These are phyloP conservation scores for Dichotomocladium elegans DNA, from an alignment of 371 early-diverging fungal species.

Conservation along the genomic window DNA sequence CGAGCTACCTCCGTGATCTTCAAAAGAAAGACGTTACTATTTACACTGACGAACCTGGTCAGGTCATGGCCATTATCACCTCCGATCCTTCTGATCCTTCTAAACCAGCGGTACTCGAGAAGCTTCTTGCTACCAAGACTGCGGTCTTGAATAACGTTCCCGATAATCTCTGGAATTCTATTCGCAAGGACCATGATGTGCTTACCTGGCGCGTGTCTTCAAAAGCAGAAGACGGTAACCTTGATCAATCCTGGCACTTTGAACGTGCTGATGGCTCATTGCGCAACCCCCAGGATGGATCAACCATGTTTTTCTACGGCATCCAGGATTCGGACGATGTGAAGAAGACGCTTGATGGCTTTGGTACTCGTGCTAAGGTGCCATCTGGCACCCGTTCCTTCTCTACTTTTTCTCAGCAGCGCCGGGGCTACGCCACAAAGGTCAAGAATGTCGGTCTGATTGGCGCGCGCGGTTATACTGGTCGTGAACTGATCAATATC, in stretches of 20 bases:
- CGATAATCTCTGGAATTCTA: slow-evolving; percentile 83
- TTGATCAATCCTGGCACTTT: slow-evolving; percentile 82
- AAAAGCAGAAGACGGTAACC: slow-evolving; percentile 43
- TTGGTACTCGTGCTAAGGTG: slow-evolving; percentile 13
- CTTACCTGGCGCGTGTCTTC: slow-evolving; percentile 35
- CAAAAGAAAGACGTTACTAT: slow-evolving; percentile 54
- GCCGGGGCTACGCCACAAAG: slow-evolving; percentile 50
- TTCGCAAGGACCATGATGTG: slow-evolving; percentile 66
- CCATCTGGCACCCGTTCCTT: slow-evolving; percentile 20
- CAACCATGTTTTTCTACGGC: slow-evolving; percentile 91
- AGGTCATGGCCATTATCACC: slow-evolving; percentile 80
- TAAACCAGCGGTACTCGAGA: slow-evolving; percentile 43
- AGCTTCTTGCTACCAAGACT: slow-evolving; percentile 56
- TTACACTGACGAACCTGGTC: slow-evolving; percentile 84
- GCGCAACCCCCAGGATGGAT: slow-evolving; percentile 52
- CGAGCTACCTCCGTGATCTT: slow-evolving; percentile 66
- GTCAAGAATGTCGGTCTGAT: slow-evolving; percentile 81
- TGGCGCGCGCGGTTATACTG: slow-evolving; percentile 96
- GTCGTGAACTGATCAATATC: slow-evolving; percentile 88
- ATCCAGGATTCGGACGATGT: slow-evolving; percentile 73
- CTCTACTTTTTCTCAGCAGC: slow-evolving; percentile 37
- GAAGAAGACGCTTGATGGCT: slow-evolving; percentile 40
- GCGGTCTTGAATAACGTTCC: slow-evolving; percentile 82
- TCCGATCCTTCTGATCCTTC: slow-evolving; percentile 44
- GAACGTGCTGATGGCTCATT: slow-evolving; percentile 90